These are phyloP conservation scores for Pythium aristosporum DNA, from an alignment of 352 stramenopile genomes.

Conservation along the genomic window DNA sequence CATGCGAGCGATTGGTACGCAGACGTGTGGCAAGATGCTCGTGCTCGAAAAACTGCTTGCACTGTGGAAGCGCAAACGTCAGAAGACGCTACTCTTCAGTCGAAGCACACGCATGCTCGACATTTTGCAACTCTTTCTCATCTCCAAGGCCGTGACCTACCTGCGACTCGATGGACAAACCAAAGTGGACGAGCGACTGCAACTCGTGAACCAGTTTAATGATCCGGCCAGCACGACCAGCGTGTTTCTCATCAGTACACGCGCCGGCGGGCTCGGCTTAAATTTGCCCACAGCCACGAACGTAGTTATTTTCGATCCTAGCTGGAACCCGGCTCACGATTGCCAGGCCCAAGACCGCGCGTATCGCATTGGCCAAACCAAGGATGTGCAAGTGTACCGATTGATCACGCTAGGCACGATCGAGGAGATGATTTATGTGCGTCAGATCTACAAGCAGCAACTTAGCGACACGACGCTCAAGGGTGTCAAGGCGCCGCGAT, in stretches of 20 bases:
- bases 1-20: conserved; percentile 54
- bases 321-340: conserved; percentile 87
- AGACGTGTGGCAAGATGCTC: conserved; percentile 83
- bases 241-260: conserved; percentile 81
- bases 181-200: conserved; percentile 68
- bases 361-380: conserved; percentile 86
- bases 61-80: conserved; percentile 56
- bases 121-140: conserved; percentile 76
- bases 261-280: conserved; percentile 68
- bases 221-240: conserved; percentile 45
- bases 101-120: conserved; percentile 80
- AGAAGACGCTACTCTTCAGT: conserved; percentile 78
- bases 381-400: conserved; percentile 83
- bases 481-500: conserved; percentile 58
- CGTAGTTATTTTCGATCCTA: conserved; percentile 87
- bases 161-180: conserved; percentile 68
- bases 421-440: conserved; percentile 89
- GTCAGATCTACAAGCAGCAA: conserved; percentile 88
- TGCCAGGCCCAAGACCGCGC: conserved; percentile 81
- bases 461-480: conserved; percentile 81
- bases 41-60: conserved; percentile 71
- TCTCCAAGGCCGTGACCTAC: conserved; percentile 63
- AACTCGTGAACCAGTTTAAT: conserved; percentile 80
- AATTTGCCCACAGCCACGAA: conserved; percentile 81
- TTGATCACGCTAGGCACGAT: conserved; percentile 84